Percentiles rank a stretch among this genome's conserved stretches.
Evolutionary conservation across 805 yeast genomes (phyloP).

Genomic region (Henningerozyma blattae): DNA sequence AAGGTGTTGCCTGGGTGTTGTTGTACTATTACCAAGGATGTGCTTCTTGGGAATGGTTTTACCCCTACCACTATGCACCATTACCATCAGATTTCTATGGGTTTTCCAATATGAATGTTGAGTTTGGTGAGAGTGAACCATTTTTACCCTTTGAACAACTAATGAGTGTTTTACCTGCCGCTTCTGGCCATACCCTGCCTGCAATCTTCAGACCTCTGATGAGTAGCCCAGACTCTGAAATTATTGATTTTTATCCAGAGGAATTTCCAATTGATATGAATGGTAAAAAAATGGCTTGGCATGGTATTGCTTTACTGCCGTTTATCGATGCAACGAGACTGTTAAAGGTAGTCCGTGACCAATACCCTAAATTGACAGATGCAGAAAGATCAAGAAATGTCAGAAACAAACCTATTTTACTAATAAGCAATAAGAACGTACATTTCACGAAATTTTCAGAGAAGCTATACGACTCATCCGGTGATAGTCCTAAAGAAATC

Average conservation of each 20-base stretch:
- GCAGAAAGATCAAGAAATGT: slow-evolving; percentile 63
- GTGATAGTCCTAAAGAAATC: slow-evolving; percentile 16
- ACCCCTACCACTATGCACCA: slow-evolving; percentile 96
- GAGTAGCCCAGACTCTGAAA: slow-evolving; percentile 69
- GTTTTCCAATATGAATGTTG: slow-evolving; percentile 36
- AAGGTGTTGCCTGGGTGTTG: slow-evolving; percentile 95
- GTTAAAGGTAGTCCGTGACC: slow-evolving; percentile 48
- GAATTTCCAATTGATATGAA: slow-evolving; percentile 88
- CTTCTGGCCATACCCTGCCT: slow-evolving; percentile 79
- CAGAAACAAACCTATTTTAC: slow-evolving; percentile 55
- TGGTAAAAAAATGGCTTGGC: slow-evolving; percentile 92
- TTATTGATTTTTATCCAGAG: slow-evolving; percentile 83
- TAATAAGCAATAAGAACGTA: slow-evolving; percentile 53
- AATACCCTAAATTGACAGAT: slow-evolving; percentile 51
- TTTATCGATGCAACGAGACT: slow-evolving; percentile 79
- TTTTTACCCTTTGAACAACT: slow-evolving; percentile 86
- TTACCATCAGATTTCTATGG: slow-evolving; percentile 79
- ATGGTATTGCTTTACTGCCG: slow-evolving; percentile 81
- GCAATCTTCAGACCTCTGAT: slow-evolving; percentile 69
- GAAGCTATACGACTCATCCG: slow-evolving; percentile 20
- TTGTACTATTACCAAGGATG: slow-evolving; percentile 94
- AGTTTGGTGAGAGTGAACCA: slow-evolving; percentile 61
- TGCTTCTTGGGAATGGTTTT: slow-evolving; percentile 98
- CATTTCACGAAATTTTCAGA: slow-evolving; percentile 25
- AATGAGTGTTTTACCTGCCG: slow-evolving; percentile 93